A percentile compares a stretch with the other conserved stretches of the same genome.
Conservation (phyloP, 495 filamentous ascomycete species). For the Hypoxylon crocopeplum region DNA sequence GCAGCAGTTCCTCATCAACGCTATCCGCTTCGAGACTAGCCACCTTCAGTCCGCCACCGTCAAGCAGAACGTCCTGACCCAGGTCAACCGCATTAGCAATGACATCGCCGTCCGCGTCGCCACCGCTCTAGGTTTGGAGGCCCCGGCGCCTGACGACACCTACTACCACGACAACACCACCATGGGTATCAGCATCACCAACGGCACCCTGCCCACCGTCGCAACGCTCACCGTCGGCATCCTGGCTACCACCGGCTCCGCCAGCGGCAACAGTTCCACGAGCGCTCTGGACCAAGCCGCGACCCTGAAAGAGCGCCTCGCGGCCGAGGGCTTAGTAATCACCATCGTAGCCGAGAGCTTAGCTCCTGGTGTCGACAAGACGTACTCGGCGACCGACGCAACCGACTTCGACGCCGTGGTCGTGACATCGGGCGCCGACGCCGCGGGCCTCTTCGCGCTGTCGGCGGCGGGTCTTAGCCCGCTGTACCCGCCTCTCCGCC, state of each 20-base stretch:
- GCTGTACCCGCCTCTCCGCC: slow-evolving; percentile 69
- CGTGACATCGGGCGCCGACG: slow-evolving; percentile 62
- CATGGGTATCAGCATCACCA: slow-evolving; percentile 65
- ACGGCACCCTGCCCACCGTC: slow-evolving; percentile 62
- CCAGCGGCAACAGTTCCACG: slow-evolving; percentile 37
- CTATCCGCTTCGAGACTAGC: slow-evolving; percentile 75
- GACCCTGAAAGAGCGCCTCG: slow-evolving; percentile 55
- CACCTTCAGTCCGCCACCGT: slow-evolving; percentile 64
- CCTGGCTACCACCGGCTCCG: slow-evolving; percentile 54
- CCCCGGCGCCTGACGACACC: slow-evolving; percentile 63
- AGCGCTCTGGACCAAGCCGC: slow-evolving; percentile 53
- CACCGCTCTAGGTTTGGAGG: slow-evolving; percentile 62
- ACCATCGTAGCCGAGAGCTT: slow-evolving; percentile 70
- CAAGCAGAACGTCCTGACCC: slow-evolving; percentile 67
- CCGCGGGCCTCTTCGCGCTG: slow-evolving; percentile 51
- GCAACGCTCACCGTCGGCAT: slow-evolving; percentile 73
- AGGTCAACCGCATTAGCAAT: slow-evolving; percentile 75
- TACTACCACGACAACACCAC: slow-evolving; percentile 79
- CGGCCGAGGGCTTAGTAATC: slow-evolving; percentile 57
- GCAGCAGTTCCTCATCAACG: slow-evolving; percentile 80
- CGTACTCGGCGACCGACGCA: slow-evolving; percentile 74
- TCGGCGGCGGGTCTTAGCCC: slow-evolving; percentile 44
- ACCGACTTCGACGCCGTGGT: slow-evolving; percentile 75
- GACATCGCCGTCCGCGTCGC: slow-evolving; percentile 74
- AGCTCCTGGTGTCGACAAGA: slow-evolving; percentile 64